Evolutionary conservation across 1,139 yeast genomes (phyloP), one percentile per base, ranked within the genome.

Genomic region (Nakaseomyces delphensis): DNA sequence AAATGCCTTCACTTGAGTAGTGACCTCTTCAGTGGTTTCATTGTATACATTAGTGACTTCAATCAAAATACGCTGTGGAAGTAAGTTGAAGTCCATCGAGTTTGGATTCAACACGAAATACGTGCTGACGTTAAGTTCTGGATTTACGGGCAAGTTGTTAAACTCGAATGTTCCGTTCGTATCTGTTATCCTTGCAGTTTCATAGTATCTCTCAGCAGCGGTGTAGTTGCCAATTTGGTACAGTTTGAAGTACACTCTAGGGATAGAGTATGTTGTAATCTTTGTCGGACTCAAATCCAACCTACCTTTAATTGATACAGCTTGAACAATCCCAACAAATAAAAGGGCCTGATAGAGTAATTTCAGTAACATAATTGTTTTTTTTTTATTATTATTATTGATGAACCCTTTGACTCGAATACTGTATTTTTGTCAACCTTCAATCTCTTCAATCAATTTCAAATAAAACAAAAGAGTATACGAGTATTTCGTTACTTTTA

Each of bases 21-120:
- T 38, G 27, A 11, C 13, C 4, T 33, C 27, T 11, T 14, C 37
- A 8, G 39, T 32, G 3, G 52, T 49, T 13, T 56, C 55, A 15
- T 52, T 46, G 13, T 48, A 51, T 18, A 41, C 13, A 27, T 50
- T 48, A 10, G 40, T 44, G 13, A 59, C 46, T 38, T 58, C 56
- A 3, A 60, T 39, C 23, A 62, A 44, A 8, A 62, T 47, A 42
- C 65, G 57, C 40, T 56, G 57, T 21, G 65, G 65, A 31, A 52
- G 53, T 43, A 62, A 40, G 46, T 62, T 62, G 42, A 51, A 60
- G 27, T 57, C 62, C 27, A 51, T 37, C 3, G 65, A 60, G 24
- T 43, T 41, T n/a, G 63, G 46, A 35, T 47, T 51, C 29, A 62
- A 38, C 4, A 54, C 59, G 43, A 50, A 62, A 43, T 56, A 49